Evolutionary conservation across 805 yeast species (phyloP), one percentile per base, ranked within the genome.

Genomic region (Cyberlindnera meyerae): DNA sequence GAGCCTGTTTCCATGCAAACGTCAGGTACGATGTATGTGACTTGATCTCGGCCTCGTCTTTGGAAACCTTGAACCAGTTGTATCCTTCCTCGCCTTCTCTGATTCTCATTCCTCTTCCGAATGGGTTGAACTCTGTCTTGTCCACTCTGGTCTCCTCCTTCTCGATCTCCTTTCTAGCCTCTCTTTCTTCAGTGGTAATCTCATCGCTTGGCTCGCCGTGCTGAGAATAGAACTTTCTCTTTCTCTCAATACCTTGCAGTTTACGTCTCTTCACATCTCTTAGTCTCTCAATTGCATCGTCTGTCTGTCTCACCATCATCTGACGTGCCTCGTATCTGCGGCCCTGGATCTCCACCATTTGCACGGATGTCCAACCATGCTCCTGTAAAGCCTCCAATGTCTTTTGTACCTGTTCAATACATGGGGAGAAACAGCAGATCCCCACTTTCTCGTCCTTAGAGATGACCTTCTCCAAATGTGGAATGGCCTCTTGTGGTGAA

Each of bases 401-500:
- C 55, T 84, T 81, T 40, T 82, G 82, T 4, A 93, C 98, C 63
- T 93, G 99, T 62, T 93, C 99, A 32, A 93, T 84, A 61, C 99
- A 93, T 8, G 99, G 99, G 27, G 95, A 85, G 56, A 93, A 93
- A 61, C 98, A 93, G 62, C 99, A 93, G 36, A 93, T 71, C 3
- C 83, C 78, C 16, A 78, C 84, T 18, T 69, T 66, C 37, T 69
- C 65, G 14, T 62, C 62, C 8, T 63, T 58, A 8, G 82, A 63
- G 12, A 84, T 70, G 1, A 83, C 94, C 22, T 54, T 48, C 1
- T 45, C 27, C 31, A 90, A 62, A 59, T 82, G 81, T 6, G 87
- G 86, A 36, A 93, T 82, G 6, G 98, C 98, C 25, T 77, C 78
- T 97, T 97, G 90, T 8, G 99, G 98, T 5, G 96, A 79, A 4